Conservation (phyloP, 2,329 filamentous ascomycete genomes). For the Botrytis galanthina region DNA sequence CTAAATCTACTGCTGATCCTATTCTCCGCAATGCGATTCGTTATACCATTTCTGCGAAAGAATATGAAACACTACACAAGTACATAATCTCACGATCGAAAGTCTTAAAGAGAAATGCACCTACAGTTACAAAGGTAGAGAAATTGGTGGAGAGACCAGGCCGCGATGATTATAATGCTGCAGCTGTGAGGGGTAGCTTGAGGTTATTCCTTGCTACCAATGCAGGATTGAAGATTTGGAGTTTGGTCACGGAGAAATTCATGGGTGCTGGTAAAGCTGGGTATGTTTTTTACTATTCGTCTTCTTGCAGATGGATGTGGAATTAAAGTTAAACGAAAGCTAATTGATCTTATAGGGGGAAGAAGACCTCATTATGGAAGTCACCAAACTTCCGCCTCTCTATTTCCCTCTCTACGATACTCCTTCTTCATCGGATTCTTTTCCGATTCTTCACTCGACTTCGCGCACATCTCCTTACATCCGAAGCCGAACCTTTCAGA, state of each 20-base stretch:
- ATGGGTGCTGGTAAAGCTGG: slow-evolving; percentile 40
- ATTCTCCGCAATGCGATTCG: slow-evolving; percentile 81
- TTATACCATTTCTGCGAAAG: slow-evolving; percentile 79
- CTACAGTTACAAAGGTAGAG: slow-evolving; percentile 55
- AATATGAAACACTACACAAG: slow-evolving; percentile 82
- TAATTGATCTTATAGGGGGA: slow-evolving; percentile 35
- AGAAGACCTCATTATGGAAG: slow-evolving; percentile 55
- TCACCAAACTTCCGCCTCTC: slow-evolving; percentile 75
- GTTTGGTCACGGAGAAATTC: slow-evolving; percentile 50
- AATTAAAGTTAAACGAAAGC: background rate
- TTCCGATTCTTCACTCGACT: slow-evolving; percentile 86
- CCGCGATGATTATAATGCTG: slow-evolving; percentile 66
- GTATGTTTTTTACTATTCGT: slow-evolving; percentile 20
- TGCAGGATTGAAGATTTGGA: slow-evolving; percentile 62
- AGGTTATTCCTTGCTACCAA: slow-evolving; percentile 67
- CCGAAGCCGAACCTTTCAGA: slow-evolving; percentile 78
- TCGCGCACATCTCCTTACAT: slow-evolving; percentile 72
- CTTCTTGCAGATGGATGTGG: background rate
- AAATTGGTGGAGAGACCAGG: slow-evolving; percentile 38
- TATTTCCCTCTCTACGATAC: slow-evolving; percentile 76
- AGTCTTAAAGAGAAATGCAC: slow-evolving; percentile 53
- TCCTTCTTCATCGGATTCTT: slow-evolving; percentile 84
- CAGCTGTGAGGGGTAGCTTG: slow-evolving; percentile 67
- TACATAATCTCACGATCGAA: slow-evolving; percentile 74
- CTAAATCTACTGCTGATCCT: slow-evolving; percentile 53